These are phyloP conservation scores for Tolypocladium ovalisporum DNA, from an alignment of 2,329 filamentous ascomycete species.

Conservation along the genomic window DNA sequence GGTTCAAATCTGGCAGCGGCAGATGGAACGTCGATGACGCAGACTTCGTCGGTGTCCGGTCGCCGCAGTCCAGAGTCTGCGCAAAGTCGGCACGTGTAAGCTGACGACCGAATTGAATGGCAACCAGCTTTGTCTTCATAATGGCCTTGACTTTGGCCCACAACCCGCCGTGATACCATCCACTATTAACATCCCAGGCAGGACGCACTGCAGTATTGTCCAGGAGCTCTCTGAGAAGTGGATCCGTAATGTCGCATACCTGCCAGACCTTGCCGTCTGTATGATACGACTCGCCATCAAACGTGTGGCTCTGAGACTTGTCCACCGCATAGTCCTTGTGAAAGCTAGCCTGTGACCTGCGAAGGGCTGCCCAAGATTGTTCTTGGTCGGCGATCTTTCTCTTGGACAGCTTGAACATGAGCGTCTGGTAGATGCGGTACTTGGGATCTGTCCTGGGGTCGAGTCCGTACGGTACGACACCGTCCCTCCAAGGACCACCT, in stretches of 20 bases:
- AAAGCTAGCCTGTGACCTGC: conserved; percentile 26
- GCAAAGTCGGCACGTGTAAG: conserved; percentile 29
- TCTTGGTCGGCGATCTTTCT: conserved; percentile 34
- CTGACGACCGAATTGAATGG: conserved; percentile 46
- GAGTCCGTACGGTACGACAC: conserved; percentile 72
- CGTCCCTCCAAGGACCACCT: conserved; percentile 84
- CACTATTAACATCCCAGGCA: conserved; percentile 54
- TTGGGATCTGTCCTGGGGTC: conserved; percentile 71
- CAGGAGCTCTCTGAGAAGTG: conserved; percentile 56
- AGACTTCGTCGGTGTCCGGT: conserved; percentile 20
- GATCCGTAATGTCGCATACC: conserved; percentile 82
- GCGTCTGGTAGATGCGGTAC: conserved; percentile 76
- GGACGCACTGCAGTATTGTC: conserved; percentile 48
- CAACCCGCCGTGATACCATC: conserved; percentile 76
- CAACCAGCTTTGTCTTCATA: conserved; percentile 76
- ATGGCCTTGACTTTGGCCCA: conserved; percentile 77
- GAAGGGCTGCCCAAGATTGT: conserved; percentile 37
- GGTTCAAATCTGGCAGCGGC: conserved; percentile 21
- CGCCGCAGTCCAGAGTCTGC: conserved; percentile 21
- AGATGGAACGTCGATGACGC: conserved; percentile 19
- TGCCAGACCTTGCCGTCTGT: conserved; percentile 89
- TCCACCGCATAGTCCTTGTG: conserved; percentile 27
- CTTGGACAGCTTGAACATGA: conserved; percentile 68
- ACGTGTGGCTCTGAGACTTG: conserved; percentile 54
- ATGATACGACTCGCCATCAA: conserved; percentile 66